Evolutionary conservation across 805 yeast genomes (phyloP).

Genomic region (Saccharomycopsis sp.): DNA sequence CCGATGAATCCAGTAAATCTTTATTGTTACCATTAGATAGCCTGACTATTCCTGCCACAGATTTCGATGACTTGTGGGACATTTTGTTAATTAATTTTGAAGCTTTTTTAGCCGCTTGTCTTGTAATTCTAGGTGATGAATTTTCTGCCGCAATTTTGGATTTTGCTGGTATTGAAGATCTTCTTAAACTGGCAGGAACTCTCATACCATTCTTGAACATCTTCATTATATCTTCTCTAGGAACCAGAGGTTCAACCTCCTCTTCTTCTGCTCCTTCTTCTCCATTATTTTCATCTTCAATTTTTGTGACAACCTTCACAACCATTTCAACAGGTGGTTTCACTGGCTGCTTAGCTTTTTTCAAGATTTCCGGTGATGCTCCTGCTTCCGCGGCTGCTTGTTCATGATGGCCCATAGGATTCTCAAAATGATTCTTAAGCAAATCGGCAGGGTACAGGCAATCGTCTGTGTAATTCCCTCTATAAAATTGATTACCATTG

Average conservation of each 20-base stretch:
- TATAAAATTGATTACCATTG: background rate
- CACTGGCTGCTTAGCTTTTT: background rate
- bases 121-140: background rate
- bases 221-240: constrained; percentile 14
- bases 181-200: constrained; percentile 12
- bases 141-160: background rate
- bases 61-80: background rate
- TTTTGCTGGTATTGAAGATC: background rate
- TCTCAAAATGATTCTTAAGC: background rate
- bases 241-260: constrained; percentile 1
- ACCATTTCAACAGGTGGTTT: too few species aligned
- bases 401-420: background rate
- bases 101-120: constrained; percentile 7
- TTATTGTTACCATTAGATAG: constrained; percentile 5
- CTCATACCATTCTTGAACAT: constrained; percentile 19
- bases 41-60: background rate
- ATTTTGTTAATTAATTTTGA: background rate
- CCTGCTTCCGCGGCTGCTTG: background rate
- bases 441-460: too few species aligned
- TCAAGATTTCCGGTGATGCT: background rate
- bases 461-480: too few species aligned
- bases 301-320: background rate
- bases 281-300: background rate
- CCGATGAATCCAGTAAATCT: too few species aligned
- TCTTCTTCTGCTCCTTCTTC: constrained; percentile 1